Conservation (phyloP, 345 rosid genomes). For the Lagerstroemia speciosa region DNA sequence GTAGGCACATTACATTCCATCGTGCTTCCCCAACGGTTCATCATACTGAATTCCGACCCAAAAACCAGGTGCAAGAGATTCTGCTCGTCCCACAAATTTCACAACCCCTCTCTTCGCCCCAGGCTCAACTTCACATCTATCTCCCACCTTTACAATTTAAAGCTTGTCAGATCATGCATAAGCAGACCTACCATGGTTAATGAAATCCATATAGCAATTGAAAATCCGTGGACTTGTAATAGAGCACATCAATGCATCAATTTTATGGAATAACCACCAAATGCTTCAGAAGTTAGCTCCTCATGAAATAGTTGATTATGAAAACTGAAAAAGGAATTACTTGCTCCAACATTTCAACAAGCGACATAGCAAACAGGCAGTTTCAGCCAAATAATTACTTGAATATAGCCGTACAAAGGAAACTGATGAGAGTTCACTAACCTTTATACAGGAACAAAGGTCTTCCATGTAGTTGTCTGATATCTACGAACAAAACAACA, state of each 20-base stretch:
- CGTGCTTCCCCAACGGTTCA: conserved; percentile 94
- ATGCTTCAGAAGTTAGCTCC: not conserved
- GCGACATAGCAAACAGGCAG: not conserved
- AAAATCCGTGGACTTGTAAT: not conserved
- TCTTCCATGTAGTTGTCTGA: conserved; percentile 67
- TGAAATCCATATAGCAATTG: not conserved
- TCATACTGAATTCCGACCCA: conserved; percentile 95
- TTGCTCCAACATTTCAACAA: not conserved
- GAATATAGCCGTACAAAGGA: not conserved
- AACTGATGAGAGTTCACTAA: conserved; percentile 19
- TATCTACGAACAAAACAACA: conserved; percentile 30
- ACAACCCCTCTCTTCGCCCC: conserved; percentile 87
- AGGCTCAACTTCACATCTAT: conserved; percentile 87
- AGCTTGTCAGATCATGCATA: not conserved
- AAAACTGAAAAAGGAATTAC: not conserved
- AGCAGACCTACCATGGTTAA: not conserved
- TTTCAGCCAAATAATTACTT: not conserved
- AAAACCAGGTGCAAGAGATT: conserved; percentile 70
- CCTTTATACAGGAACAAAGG: conserved; percentile 62
- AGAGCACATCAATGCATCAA: not conserved
- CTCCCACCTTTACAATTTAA: conserved; percentile 44
- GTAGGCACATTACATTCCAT: conserved; percentile 59
- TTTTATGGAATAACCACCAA: not conserved
- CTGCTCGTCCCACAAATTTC: conserved; percentile 74
- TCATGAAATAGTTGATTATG: not conserved